These are phyloP conservation scores for Candida xyloterini DNA, from an alignment of 805 yeast genomes.

Conservation along the genomic window DNA sequence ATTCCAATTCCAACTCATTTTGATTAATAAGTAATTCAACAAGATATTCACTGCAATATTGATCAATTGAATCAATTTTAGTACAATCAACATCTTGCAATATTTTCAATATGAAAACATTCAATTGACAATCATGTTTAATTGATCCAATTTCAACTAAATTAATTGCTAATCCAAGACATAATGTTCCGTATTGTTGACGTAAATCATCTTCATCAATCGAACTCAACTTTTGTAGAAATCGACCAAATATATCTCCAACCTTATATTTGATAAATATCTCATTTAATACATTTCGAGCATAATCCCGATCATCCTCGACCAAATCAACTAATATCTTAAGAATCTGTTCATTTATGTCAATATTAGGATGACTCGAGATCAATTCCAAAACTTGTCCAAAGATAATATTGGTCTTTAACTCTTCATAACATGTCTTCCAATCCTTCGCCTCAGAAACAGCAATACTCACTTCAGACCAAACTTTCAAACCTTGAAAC, in stretches of 20 bases:
- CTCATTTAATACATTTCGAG: conserved; percentile 2
- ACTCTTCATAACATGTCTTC: conserved; percentile 10
- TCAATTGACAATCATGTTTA: conserved; percentile 2
- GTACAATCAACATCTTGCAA: conserved; percentile 2
- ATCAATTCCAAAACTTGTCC: conserved; percentile 13
- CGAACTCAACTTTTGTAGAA: conserved; percentile 3
- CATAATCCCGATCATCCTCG: conserved; percentile 5
- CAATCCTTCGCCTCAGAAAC: conserved; percentile 13
- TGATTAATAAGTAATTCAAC: conserved; percentile 8
- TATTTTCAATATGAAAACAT: conserved; percentile 3
- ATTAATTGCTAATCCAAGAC: conserved; percentile 9
- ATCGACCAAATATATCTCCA: conserved; percentile 8
- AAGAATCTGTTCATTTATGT: conserved; percentile 15
- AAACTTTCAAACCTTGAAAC: conserved; percentile 15
- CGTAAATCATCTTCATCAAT: conserved; percentile 1
- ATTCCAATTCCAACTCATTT: neutral
- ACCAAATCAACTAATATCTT: conserved; percentile 12
- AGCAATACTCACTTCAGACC: conserved; percentile 20
- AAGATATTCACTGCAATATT: conserved; percentile 19
- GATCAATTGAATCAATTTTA: conserved; percentile 7
- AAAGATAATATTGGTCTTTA: conserved; percentile 5
- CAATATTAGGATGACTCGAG: conserved; percentile 18
- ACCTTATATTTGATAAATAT: conserved; percentile 4
- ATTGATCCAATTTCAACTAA: conserved; percentile 4
- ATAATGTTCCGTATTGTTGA: conserved; percentile 7